Evolutionary conservation across 805 yeast genomes (phyloP).

Genomic region (Saccharomyces jurei): DNA sequence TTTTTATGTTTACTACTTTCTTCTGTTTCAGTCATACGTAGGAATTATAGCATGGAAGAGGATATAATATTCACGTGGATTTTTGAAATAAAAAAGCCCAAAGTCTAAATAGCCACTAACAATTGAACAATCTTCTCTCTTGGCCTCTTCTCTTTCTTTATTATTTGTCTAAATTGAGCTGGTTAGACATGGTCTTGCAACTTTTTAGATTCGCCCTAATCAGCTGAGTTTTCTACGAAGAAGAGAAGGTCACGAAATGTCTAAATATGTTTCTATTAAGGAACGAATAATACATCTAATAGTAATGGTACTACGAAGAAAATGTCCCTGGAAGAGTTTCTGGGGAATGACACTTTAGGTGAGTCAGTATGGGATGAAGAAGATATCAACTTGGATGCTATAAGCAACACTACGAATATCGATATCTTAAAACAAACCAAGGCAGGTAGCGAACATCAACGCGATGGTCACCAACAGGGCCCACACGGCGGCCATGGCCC

Average conservation of each 20-base stretch:
- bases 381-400: constrained; percentile 29
- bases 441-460: background rate
- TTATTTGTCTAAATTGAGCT: background rate
- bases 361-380: constrained; percentile 31
- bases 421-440: constrained; percentile 19
- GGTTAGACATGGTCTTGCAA: background rate
- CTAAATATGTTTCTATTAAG: background rate
- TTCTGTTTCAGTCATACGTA: background rate
- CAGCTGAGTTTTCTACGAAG: background rate
- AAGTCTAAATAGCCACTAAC: background rate
- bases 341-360: constrained; percentile 36
- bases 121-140: background rate
- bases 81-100: background rate
- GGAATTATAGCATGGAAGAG: constrained; percentile 1
- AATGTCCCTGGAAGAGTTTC: constrained; percentile 41
- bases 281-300: constrained; percentile 5
- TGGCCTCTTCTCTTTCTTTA: background rate
- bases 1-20: background rate
- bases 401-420: constrained; percentile 26
- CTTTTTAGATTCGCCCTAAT: background rate
- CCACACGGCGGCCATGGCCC: constrained; percentile 10
- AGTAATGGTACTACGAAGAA: constrained; percentile 30
- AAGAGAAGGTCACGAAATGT: background rate
- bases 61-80: constrained; percentile 4
- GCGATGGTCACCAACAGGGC: constrained; percentile 6